Percentiles rank a stretch among this genome's conserved stretches.
These are phyloP conservation scores for Dactylellina cionopaga DNA, from an alignment of 2,329 filamentous ascomycete genomes.

Conservation along the genomic window DNA sequence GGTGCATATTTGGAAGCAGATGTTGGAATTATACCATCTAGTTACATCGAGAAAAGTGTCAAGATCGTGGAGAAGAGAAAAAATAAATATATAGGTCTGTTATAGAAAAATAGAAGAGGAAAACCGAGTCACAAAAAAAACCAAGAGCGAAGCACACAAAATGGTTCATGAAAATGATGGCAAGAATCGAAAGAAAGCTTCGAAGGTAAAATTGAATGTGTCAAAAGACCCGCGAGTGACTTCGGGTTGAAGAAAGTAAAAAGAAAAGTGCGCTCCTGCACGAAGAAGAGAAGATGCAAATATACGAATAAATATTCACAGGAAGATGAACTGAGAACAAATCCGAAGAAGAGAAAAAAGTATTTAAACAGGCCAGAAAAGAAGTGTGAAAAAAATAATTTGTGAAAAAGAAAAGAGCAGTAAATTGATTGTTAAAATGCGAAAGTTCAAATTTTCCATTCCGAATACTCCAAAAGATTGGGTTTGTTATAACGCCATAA, in stretches of 20 bases:
- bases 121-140: constrained; percentile 3
- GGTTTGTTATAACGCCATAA: constrained; percentile 45
- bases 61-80: constrained; percentile 10
- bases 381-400: constrained; percentile 61
- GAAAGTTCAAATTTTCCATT: constrained; percentile 61
- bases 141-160: constrained; percentile 8
- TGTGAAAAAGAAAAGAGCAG: constrained; percentile 18
- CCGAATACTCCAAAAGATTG: constrained; percentile 52
- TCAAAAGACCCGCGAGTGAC: constrained; percentile 12
- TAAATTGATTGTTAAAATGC: constrained; percentile 61
- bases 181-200: constrained; percentile 20
- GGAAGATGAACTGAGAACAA: constrained; percentile 55
- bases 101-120: background rate
- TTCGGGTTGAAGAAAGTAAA: constrained; percentile 36
- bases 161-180: constrained; percentile 1
- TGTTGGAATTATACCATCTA: constrained; percentile 38
- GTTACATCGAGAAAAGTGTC: constrained; percentile 12
- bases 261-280: constrained; percentile 59
- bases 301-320: constrained; percentile 61
- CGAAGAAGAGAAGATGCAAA: constrained; percentile 61
- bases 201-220: constrained; percentile 11
- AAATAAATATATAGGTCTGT: constrained; percentile 2
- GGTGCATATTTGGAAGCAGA: background rate
- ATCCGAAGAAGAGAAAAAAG: constrained; percentile 57
- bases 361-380: constrained; percentile 61